Conservation (phyloP, 192 early-diverging fungal species). For the Haplosporangium gracile region DNA sequence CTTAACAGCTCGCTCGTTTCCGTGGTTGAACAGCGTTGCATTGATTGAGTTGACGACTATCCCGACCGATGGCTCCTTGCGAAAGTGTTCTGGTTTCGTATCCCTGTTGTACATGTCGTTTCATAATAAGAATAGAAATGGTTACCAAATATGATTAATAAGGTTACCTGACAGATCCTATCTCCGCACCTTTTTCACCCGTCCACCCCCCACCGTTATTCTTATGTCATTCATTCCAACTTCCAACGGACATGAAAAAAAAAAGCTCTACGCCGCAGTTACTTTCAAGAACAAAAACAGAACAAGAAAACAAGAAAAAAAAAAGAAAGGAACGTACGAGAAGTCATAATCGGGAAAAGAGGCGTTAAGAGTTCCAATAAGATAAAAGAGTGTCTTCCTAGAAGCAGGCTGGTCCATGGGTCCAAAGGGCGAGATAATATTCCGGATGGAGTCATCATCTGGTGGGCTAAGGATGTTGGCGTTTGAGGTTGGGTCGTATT, state of each 20-base stretch:
- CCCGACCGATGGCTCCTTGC: constrained; percentile 76
- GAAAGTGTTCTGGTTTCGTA: constrained; percentile 82
- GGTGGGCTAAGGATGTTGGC: constrained; percentile 65
- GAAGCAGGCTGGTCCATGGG: constrained; percentile 85
- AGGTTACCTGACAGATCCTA: neutral
- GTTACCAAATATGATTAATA: neutral
- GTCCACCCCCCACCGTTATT: neutral
- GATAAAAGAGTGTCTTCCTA: constrained; percentile 92
- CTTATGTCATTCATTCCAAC: too few species aligned
- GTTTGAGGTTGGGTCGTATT: constrained; percentile 74
- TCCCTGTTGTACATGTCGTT: constrained; percentile 62
- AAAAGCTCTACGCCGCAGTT: neutral
- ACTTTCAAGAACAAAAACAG: neutral
- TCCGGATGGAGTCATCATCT: constrained; percentile 72
- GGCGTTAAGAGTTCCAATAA: constrained; percentile 95
- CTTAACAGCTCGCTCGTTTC: constrained; percentile 74
- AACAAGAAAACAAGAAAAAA: neutral
- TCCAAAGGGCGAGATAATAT: constrained; percentile 87
- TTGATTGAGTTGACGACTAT: constrained; percentile 88
- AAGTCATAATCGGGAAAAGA: constrained; percentile 98
- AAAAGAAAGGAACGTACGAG: constrained; percentile 65
- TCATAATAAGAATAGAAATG: neutral
- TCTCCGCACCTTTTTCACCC: neutral
- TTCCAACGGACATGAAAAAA: neutral
- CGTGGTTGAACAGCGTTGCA: constrained; percentile 86